Evolutionary conservation across 768 basidiomycete species (phyloP), one percentile per base, ranked within the genome.

Genomic region (Tulasnella sp.): DNA sequence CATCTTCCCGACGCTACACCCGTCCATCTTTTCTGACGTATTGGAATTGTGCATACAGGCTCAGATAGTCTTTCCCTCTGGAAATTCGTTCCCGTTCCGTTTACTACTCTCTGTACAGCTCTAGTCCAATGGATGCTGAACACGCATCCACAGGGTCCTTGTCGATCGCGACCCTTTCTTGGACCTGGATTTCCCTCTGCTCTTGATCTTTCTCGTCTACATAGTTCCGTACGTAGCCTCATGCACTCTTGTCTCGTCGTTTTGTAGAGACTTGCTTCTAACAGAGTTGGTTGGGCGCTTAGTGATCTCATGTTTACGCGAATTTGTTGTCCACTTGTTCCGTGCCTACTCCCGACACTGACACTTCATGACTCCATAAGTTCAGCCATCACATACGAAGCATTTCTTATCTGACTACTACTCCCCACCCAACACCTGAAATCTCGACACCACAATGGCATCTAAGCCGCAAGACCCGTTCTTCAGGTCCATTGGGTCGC

Each of bases 401-500:
- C 7, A 48, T 48, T 29, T 21, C 14, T 48, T 17, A 42, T 31
- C n/a, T n/a, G n/a, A 25, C 46, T 8, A 48, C 46, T n/a, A 48
- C 46, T 25, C 34, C n/a, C 46, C 46, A 48, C 21, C 46, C 25
- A 25, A n/a, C 46, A n/a, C 14, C 46, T 48, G 34, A 48, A 29
- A 12, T 14, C 25, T n/a, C n/a, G n/a, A n/a, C n/a, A n/a, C n/a
- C 29, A 31, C 15, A 25, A 48, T 48, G 46, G 34, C 52, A n/a
- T 54, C 52, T 36, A 54, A 54, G 31, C 52, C 52, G 39, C 52
- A 37, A 41, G 58, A 68, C 46, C 69, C 72, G 51, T 72, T 80
- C 51, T 84, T 83, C 64, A 83, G 80, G 9, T 66, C 73, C 21
- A 78, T 85, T 37, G 79, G 81, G 5, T 66, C 75, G 17, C 67